Percentiles rank a stretch among this genome's conserved stretches.
These are phyloP conservation scores for Verticillium dahliae DNA, from an alignment of 2,329 filamentous ascomycete genomes.

Conservation along the genomic window DNA sequence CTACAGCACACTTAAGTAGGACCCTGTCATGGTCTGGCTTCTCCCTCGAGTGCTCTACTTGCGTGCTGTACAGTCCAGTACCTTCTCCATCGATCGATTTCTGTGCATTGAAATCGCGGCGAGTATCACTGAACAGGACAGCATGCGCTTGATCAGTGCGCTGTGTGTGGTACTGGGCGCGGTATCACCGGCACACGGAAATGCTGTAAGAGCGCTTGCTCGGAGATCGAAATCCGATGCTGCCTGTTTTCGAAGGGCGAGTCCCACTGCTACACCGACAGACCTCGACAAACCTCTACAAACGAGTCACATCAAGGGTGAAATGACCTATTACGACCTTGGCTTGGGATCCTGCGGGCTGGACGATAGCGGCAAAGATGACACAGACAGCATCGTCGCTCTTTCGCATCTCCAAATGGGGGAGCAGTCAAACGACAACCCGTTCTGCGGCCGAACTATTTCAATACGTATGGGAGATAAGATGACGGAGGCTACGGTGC, in stretches of 20 bases:
- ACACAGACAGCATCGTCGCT: constrained; percentile 1
- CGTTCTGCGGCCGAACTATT: constrained; percentile 1
- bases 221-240: not conserved
- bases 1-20: not conserved
- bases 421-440: constrained; percentile 6
- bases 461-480: not conserved
- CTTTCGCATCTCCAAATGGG: constrained; percentile 7
- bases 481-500: not conserved
- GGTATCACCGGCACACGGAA: not conserved
- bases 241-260: constrained; percentile 44
- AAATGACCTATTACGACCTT: constrained; percentile 7
- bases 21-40: not conserved
- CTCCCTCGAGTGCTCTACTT: not conserved
- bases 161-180: not conserved
- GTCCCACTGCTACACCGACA: too few relatives aligned
- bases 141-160: not conserved
- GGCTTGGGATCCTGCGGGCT: constrained; percentile 5
- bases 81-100: not conserved
- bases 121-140: not conserved
- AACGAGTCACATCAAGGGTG: not conserved
- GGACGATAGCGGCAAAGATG: not conserved
- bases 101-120: not conserved
- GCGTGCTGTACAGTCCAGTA: too few relatives aligned
- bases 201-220: not conserved
- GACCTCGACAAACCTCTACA: too few relatives aligned